Conservation (phyloP, 805 yeast genomes). For the Metschnikowia colocasiae region DNA sequence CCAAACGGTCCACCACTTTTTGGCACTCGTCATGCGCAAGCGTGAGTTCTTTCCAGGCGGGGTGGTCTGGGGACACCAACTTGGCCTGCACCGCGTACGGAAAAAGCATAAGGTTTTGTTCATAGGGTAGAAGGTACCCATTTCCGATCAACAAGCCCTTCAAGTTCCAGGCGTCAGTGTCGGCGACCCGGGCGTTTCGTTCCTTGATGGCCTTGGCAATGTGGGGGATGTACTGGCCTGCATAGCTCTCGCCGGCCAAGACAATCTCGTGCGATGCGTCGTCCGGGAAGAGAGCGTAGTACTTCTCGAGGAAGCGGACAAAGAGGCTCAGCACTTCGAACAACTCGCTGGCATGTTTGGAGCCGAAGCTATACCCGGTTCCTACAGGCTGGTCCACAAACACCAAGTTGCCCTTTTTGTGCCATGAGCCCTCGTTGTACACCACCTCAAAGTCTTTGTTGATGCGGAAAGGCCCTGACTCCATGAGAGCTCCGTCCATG, state of each 20-base stretch:
- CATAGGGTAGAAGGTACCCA: slow-evolving; percentile 90
- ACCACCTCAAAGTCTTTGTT: slow-evolving; percentile 39
- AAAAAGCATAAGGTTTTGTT: slow-evolving; percentile 75
- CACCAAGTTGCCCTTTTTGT: slow-evolving; percentile 68
- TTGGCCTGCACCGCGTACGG: slow-evolving; percentile 65
- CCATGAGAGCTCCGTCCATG: slow-evolving; percentile 95
- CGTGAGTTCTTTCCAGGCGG: slow-evolving; percentile 40
- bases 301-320: slow-evolving; percentile 59
- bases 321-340: slow-evolving; percentile 59
- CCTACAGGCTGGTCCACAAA: slow-evolving; percentile 95
- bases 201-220: slow-evolving; percentile 62
- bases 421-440: slow-evolving; percentile 78
- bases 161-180: slow-evolving; percentile 35
- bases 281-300: slow-evolving; percentile 69
- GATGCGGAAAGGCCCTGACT: slow-evolving; percentile 82
- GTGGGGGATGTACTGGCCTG: slow-evolving; percentile 95
- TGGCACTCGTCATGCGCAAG: slow-evolving; percentile 59
- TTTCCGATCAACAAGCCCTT: slow-evolving; percentile 79
- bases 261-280: slow-evolving; percentile 60
- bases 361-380: slow-evolving; percentile 78
- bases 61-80: slow-evolving; percentile 43
- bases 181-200: slow-evolving; percentile 32
- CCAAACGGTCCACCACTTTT: slow-evolving; percentile 35
- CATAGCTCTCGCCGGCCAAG: slow-evolving; percentile 93
- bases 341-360: slow-evolving; percentile 52